These are phyloP conservation scores for Hypomyces rosellus DNA, from an alignment of 2,329 filamentous ascomycete species.

Conservation along the genomic window DNA sequence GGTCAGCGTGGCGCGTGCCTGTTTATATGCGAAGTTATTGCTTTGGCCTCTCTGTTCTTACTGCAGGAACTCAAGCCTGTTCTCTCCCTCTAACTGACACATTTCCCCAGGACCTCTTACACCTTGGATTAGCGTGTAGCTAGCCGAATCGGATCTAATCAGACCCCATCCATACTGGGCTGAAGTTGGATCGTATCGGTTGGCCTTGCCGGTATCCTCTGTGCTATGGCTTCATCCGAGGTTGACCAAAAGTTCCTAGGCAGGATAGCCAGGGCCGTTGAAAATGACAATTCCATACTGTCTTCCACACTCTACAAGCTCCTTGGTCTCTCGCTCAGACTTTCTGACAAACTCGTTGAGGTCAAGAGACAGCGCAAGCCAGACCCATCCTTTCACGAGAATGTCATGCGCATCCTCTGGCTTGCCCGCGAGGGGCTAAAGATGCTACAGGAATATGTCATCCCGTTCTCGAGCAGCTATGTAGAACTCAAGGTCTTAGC, in stretches of 20 bases:
- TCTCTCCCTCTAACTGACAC: no score
- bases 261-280: slow-evolving; percentile 75
- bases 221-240: slow-evolving; percentile 89
- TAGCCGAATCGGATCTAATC: not conserved
- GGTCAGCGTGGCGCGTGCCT: not conserved
- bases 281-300: slow-evolving; percentile 70
- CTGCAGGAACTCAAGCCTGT: not conserved
- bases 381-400: slow-evolving; percentile 76
- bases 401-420: slow-evolving; percentile 90
- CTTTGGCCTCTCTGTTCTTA: not conserved
- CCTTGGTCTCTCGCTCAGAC: slow-evolving; percentile 80
- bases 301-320: slow-evolving; percentile 84
- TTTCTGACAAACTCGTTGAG: slow-evolving; percentile 75
- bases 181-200: not conserved
- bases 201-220: not conserved
- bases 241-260: slow-evolving; percentile 97
- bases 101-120: no score
- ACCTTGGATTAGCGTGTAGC: no score
- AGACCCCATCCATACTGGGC: not conserved
- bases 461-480: slow-evolving; percentile 75
- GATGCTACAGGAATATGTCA: slow-evolving; percentile 79
- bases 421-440: slow-evolving; percentile 85
- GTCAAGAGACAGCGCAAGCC: slow-evolving; percentile 77
- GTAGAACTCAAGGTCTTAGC: slow-evolving; percentile 82
- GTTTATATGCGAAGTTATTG: slow-evolving; percentile 24